Evolutionary conservation across 1,139 yeast species (phyloP).

Genomic region (Scheffersomyces cryptocercus): DNA sequence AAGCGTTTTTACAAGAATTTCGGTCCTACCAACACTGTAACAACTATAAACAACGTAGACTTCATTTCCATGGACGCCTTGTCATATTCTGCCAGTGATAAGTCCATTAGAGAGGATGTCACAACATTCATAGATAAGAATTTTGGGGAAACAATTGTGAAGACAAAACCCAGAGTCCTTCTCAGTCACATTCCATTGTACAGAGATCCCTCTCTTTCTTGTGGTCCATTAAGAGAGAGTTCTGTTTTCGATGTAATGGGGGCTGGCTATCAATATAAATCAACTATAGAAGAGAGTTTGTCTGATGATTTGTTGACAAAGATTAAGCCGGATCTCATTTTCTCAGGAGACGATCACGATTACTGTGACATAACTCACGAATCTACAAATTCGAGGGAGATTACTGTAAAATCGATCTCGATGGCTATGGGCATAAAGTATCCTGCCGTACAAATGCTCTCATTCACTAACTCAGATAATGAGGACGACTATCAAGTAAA

Average conservation of each 20-base stretch:
- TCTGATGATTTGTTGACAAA: slow-evolving; percentile 29
- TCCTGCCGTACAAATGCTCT: slow-evolving; percentile 55
- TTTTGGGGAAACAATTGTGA: slow-evolving; percentile 10
- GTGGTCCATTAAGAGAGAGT: slow-evolving; percentile 51
- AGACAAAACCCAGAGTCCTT: slow-evolving; percentile 35
- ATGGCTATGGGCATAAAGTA: slow-evolving; percentile 60
- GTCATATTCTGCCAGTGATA: slow-evolving; percentile 39
- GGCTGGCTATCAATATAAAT: slow-evolving; percentile 55
- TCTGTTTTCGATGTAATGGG: slow-evolving; percentile 21
- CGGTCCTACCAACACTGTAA: slow-evolving; percentile 39
- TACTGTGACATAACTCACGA: slow-evolving; percentile 50
- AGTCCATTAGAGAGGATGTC: slow-evolving; percentile 27
- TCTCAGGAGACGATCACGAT: slow-evolving; percentile 58
- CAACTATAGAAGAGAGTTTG: slow-evolving; percentile 36
- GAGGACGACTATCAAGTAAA: slow-evolving; percentile 7
- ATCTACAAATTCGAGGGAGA: slow-evolving; percentile 29
- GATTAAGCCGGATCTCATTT: slow-evolving; percentile 43
- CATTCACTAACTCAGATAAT: slow-evolving; percentile 25
- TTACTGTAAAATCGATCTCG: slow-evolving; percentile 57
- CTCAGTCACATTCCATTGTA: slow-evolving; percentile 53
- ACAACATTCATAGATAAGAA: slow-evolving; percentile 29
- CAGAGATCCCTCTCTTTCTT: slow-evolving; percentile 34
- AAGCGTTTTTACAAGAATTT: slow-evolving; percentile 39
- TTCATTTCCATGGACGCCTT: slow-evolving; percentile 47
- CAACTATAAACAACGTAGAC: slow-evolving; percentile 40